Base-by-base conservation (phyloP, 1,284 basidiomycete species). In the Irpex rosettiformis region DNA sequence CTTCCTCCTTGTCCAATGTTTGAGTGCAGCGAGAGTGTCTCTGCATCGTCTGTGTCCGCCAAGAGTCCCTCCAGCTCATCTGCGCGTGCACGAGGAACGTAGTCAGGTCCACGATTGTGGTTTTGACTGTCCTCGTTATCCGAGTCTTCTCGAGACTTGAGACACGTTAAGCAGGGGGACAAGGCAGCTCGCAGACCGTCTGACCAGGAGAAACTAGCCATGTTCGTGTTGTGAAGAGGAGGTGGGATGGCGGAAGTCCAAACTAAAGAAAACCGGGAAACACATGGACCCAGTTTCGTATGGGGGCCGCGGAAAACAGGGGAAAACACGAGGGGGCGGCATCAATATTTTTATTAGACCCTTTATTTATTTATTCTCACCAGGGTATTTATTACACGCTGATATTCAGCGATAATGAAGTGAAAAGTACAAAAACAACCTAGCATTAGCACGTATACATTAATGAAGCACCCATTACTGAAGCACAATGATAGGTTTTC, bases 11-110 rank as follows among this genome's bases (percentile, higher is more conserved):
- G 67, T 6, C 83, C 85, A 5, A 82, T 66, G 66, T 86, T 85
- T 2, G 86, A 87, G 67, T 88, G 85, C 33, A 89, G 68, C 0
- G 87, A 89, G 56, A 87, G 76, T 13, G 79, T 78, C 64, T 86
- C 84, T 11, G 77, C 82, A 60, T 51, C 48, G 72, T 68, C 65
- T n/a, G 72, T 66, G 58, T 77, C 75, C 11, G 72, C 72, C 6
- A 87, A 77, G 18, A 88, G 78, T 18, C 84, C 79, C 60, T 85
- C 80, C 43, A 88, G 82, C 66, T 86, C 84, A 65, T 82, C 82
- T 11, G 78, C 71, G 42, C 77, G 75, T 27, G 77, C 75, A 27
- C 77, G 76, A n/a, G 72, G 70, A 10, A 78, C 67, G 52, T 67
- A 69, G 65, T 74, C 72, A 60, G 75, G 54, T 70, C 69, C 68